Evolutionary conservation across 306 rosid species (phyloP), one percentile per base, ranked within the genome.

Genomic region (Gastrolobium villosum): DNA sequence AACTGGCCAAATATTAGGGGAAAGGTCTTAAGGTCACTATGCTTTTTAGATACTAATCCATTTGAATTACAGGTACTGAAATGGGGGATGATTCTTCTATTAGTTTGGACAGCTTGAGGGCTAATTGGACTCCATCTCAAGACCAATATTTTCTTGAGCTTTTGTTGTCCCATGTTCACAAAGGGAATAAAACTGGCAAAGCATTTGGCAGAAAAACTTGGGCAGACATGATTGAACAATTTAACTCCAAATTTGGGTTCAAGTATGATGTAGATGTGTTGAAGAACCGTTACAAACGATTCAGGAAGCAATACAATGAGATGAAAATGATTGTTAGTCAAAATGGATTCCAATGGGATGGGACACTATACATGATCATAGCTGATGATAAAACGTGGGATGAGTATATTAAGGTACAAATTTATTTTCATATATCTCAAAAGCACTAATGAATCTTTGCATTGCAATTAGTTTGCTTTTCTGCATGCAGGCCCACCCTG

Each of bases 61-160:
- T 61, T 77, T 71, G 52, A 65, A 15, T 65, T 81, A 37, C 79
- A 85, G 89, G 79, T 81, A 75, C 61, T 61, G 73, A 78, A 72
- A 88, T 88, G 88, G 87, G 68, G 30, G 84, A 81, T 46, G 80
- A 77, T 78, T 57, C 49, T 44, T 81, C 70, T 39, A 13, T 41
- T 43, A 52, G 32, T 52, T 59, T 72, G 75, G 86, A 81, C 60
- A 75, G 32, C 66, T 71, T 82, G 43, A 88, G 89, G 67, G 91
- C 89, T 31, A 83, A 83, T 75, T 88, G 91, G 91, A 88, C 86
- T 46, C 86, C 86, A 54, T 78, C 88, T 36, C 91, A 88, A 69
- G 91, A 88, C 75, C 84, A 45, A 26, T 88, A 65, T 76, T 88
- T 85, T 81, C 74, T 85, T 55, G 84, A 81, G 75, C 88, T 85